phyloP scores from a whole-genome alignment of 78 protist species.

The Tieghemostelium lacteum region DNA sequence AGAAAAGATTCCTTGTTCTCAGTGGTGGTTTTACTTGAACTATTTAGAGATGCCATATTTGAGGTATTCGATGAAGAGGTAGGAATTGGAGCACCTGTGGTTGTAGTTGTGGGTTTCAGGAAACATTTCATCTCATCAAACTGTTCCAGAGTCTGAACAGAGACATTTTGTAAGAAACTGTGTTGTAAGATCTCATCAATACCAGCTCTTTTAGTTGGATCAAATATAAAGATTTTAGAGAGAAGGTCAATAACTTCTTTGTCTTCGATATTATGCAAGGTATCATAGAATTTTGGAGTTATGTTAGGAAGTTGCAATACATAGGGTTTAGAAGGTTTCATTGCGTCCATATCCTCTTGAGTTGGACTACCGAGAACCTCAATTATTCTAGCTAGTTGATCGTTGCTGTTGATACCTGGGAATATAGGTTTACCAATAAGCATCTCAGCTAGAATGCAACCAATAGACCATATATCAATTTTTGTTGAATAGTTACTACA shows the following conservation, averaged over 20 bases:
- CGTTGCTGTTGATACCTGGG: constrained; percentile 95
- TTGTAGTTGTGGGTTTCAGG: constrained; percentile 2
- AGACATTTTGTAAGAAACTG: constrained; percentile 42
- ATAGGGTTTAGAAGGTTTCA: constrained; percentile 94
- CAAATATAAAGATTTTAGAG: constrained; percentile 89
- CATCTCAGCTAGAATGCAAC: constrained; percentile 97
- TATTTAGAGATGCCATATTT: not conserved
- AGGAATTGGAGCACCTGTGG: not conserved
- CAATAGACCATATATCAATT: constrained; percentile 93
- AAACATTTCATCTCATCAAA: constrained; percentile 79
- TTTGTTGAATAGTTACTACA: constrained; percentile 96
- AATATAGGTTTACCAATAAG: constrained; percentile 95
- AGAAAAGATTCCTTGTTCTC: constrained; percentile 5
- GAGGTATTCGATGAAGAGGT: constrained; percentile 16
- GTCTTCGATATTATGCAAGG: constrained; percentile 27
- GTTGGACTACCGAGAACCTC: constrained; percentile 96
- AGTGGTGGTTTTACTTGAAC: constrained; percentile 5
- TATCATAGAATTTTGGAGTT: constrained; percentile 24
- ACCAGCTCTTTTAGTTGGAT: constrained; percentile 89
- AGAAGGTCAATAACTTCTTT: constrained; percentile 95
- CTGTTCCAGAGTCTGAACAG: constrained; percentile 31
- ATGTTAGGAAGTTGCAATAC: constrained; percentile 86
- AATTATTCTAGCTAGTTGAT: constrained; percentile 98
- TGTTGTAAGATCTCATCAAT: constrained; percentile 65
- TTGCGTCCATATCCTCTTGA: constrained; percentile 89